phyloP scores from a whole-genome alignment of 176 grass and related monocot species.

The Raddia distichophylla region DNA sequence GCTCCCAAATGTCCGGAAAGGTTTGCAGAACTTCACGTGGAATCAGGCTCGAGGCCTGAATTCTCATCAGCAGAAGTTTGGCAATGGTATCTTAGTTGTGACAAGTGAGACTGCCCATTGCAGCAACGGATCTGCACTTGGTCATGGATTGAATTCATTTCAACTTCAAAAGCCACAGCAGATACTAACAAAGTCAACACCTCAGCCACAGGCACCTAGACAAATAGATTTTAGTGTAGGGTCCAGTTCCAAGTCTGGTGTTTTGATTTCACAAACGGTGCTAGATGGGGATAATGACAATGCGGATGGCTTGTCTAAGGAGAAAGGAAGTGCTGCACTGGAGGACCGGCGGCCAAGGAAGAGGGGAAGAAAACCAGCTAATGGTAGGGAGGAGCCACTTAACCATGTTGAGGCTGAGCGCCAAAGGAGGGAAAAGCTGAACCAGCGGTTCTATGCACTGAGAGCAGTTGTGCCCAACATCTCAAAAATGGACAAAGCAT shows the following conservation, averaged over 20 bases:
- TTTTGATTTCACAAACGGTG: conserved; percentile 44
- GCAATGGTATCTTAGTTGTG: conserved; percentile 53
- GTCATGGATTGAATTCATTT: conserved; percentile 23
- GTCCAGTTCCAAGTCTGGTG: conserved; percentile 47
- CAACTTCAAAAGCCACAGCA: conserved; percentile 47
- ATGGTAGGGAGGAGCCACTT: conserved; percentile 72
- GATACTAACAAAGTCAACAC: conserved; percentile 24
- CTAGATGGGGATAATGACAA: conserved; percentile 52
- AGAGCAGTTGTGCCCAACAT: conserved; percentile 82
- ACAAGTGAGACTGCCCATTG: conserved; percentile 33
- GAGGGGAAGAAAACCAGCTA: conserved; percentile 77
- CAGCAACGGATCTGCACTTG: conserved; percentile 29
- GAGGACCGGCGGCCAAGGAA: conserved; percentile 67
- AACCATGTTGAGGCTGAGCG: conserved; percentile 90
- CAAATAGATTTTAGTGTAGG: conserved; percentile 64
- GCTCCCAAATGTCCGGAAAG: conserved; percentile 60
- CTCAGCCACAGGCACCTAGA: conserved; percentile 48
- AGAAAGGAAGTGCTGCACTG: conserved; percentile 10
- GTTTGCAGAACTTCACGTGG: conserved; percentile 71
- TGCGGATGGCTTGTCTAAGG: conserved; percentile 47
- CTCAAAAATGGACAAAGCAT: conserved; percentile 90
- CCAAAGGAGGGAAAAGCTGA: conserved; percentile 86
- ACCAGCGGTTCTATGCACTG: conserved; percentile 79
- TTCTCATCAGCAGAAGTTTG: conserved; percentile 55
- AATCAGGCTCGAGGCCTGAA: conserved; percentile 54